Evolutionary conservation across 495 filamentous ascomycete genomes (phyloP).

Genomic region (Chaetomium cochliodes): DNA sequence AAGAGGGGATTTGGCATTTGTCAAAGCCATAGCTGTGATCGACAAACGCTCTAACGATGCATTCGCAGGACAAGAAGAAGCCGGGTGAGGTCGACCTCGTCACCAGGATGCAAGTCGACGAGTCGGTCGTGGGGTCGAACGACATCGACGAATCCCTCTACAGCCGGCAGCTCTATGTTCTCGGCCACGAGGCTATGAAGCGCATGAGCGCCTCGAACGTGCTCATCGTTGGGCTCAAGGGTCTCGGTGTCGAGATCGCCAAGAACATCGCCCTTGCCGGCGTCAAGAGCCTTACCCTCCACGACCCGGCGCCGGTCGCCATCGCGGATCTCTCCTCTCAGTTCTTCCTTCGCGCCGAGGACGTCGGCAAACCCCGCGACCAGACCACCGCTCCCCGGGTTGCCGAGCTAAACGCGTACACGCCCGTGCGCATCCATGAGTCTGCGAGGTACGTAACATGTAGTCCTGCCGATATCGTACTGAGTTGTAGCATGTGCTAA

Average conservation of each 20-base stretch:
- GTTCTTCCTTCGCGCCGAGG: constrained; percentile 86
- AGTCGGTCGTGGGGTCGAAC: constrained; percentile 48
- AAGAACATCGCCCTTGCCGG: constrained; percentile 99
- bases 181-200: constrained; percentile 99
- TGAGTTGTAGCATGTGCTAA: constrained; percentile 22
- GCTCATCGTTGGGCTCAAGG: constrained; percentile 86
- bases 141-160: constrained; percentile 98
- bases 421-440: constrained; percentile 76
- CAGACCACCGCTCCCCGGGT: constrained; percentile 83
- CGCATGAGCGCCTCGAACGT: constrained; percentile 96
- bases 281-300: constrained; percentile 77
- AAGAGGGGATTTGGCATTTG: not conserved
- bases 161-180: constrained; percentile 95
- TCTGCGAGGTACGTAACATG: constrained; percentile 42
- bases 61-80: constrained; percentile 41
- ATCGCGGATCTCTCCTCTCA: constrained; percentile 90
- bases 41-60: constrained; percentile 7
- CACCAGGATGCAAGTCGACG: constrained; percentile 81
- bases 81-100: constrained; percentile 59
- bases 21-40: not conserved
- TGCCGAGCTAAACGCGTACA: constrained; percentile 94
- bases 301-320: constrained; percentile 75
- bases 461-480: not conserved
- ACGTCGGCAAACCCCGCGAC: constrained; percentile 91
- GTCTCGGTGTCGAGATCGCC: constrained; percentile 95